phyloP scores from a whole-genome alignment of 2,329 filamentous ascomycete genomes.

The Exophiala lecanii-corni region DNA sequence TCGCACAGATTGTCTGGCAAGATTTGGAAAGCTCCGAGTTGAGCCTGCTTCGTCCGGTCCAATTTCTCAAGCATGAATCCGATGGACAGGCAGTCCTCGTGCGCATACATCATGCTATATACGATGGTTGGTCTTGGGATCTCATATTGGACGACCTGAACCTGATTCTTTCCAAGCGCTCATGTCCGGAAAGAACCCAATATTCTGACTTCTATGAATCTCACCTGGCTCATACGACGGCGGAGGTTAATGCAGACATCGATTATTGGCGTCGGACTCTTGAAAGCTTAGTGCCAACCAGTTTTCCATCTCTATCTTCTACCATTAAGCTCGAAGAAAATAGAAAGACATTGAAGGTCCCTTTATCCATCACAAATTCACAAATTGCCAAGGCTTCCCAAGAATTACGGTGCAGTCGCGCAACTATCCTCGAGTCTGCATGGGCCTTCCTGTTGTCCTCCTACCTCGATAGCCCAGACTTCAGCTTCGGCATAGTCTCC shows the following conservation, averaged over 20 bases:
- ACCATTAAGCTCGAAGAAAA: neutral
- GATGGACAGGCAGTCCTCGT: slow-evolving; percentile 38
- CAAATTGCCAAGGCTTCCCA: slow-evolving; percentile 37
- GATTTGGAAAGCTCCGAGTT: slow-evolving; percentile 33
- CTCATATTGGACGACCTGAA: slow-evolving; percentile 65
- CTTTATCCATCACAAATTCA: slow-evolving; percentile 30
- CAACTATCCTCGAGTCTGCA: slow-evolving; percentile 72
- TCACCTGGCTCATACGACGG: slow-evolving; percentile 30
- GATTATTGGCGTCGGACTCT: slow-evolving; percentile 68
- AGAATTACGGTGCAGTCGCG: slow-evolving; percentile 52
- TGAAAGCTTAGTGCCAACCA: slow-evolving; percentile 48
- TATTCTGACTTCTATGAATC: slow-evolving; percentile 58
- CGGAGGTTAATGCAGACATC: neutral
- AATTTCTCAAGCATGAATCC: slow-evolving; percentile 43
- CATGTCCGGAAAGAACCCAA: slow-evolving; percentile 44
- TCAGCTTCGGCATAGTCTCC: slow-evolving; percentile 72
- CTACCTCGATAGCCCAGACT: slow-evolving; percentile 61
- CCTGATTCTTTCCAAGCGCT: slow-evolving; percentile 40
- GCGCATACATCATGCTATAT: slow-evolving; percentile 75
- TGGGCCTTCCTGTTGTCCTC: slow-evolving; percentile 61
- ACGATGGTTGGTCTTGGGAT: slow-evolving; percentile 91
- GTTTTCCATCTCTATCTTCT: slow-evolving; percentile 45
- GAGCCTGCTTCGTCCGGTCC: slow-evolving; percentile 55
- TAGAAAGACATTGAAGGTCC: neutral
- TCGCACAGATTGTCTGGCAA: slow-evolving; percentile 63